phyloP scores from a whole-genome alignment of 116 monocot species.

The Iris pallida region DNA sequence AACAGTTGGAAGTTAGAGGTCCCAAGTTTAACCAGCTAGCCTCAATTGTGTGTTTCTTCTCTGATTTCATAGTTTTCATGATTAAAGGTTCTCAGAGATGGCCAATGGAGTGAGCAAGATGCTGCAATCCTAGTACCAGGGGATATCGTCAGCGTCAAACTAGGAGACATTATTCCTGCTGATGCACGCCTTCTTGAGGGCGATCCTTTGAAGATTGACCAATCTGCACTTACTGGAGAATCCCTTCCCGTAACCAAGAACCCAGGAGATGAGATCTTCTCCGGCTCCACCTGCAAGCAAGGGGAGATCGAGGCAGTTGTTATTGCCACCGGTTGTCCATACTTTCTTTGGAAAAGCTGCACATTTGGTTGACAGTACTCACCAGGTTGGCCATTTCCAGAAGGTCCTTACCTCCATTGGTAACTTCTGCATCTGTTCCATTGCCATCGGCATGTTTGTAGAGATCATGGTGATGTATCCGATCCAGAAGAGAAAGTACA shows the following conservation, averaged over 20 bases:
- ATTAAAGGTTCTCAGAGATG: constrained; percentile 14
- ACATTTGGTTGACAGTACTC: constrained; percentile 15
- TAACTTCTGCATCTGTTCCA: constrained; percentile 19
- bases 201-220: constrained; percentile 18
- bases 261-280: constrained; percentile 13
- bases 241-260: constrained; percentile 14
- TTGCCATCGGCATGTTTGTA: constrained; percentile 9
- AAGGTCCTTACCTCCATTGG: constrained; percentile 13
- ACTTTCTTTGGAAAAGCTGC: constrained; percentile 19
- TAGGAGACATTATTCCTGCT: constrained; percentile 13
- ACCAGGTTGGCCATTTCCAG: constrained; percentile 16
- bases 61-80: not conserved
- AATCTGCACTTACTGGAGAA: constrained; percentile 20
- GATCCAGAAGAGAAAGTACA: constrained; percentile 10
- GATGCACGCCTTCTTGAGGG: constrained; percentile 20
- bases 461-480: constrained; percentile 15
- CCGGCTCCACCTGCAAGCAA: constrained; percentile 17
- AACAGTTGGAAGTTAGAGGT: no score
- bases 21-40: no score
- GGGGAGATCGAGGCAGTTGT: constrained; percentile 16
- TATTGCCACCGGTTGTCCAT: constrained; percentile 14
- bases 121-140: constrained; percentile 14
- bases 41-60: no score
- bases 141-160: constrained; percentile 12
- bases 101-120: constrained; percentile 17